A percentile compares a stretch with the other conserved stretches of the same genome.
These are phyloP conservation scores for Argentina anserina DNA, from an alignment of 306 rosid genomes.

Conservation along the genomic window DNA sequence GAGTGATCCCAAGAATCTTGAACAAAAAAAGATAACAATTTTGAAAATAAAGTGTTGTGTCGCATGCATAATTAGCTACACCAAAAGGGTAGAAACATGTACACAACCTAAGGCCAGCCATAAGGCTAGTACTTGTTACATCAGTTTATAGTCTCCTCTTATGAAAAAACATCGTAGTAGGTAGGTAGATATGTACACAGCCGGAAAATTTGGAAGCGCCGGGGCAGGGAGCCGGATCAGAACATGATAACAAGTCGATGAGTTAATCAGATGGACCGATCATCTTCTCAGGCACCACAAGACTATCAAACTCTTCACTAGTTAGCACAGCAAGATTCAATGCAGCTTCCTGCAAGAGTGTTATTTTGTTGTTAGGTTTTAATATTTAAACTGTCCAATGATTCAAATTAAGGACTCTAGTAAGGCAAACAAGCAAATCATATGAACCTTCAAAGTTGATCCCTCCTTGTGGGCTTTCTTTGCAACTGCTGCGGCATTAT, in stretches of 20 bases:
- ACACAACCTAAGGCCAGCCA: not conserved
- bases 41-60: too few relatives aligned
- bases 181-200: not conserved
- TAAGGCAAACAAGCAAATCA: too few relatives aligned
- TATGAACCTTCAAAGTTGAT: conserved; percentile 71
- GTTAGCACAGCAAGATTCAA: conserved; percentile 73
- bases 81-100: not conserved
- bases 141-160: not conserved
- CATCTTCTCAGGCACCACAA: conserved; percentile 97
- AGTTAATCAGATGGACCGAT: conserved; percentile 76
- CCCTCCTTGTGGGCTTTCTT: conserved; percentile 98
- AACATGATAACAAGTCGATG: conserved; percentile 3
- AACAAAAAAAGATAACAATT: too few relatives aligned
- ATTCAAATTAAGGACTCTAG: not conserved
- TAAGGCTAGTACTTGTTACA: not conserved
- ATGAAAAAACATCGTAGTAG: not conserved
- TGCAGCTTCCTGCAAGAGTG: conserved; percentile 79
- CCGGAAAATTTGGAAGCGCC: not conserved
- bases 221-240: not conserved
- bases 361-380: conserved; percentile 14
- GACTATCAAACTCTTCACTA: conserved; percentile 74
- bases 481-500: conserved; percentile 94
- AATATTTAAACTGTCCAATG: conserved; percentile 4
- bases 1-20: too few relatives aligned
- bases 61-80: too few relatives aligned